Conservation (phyloP, 2,329 filamentous ascomycete species). For the Tolypocladium guangdongense region DNA sequence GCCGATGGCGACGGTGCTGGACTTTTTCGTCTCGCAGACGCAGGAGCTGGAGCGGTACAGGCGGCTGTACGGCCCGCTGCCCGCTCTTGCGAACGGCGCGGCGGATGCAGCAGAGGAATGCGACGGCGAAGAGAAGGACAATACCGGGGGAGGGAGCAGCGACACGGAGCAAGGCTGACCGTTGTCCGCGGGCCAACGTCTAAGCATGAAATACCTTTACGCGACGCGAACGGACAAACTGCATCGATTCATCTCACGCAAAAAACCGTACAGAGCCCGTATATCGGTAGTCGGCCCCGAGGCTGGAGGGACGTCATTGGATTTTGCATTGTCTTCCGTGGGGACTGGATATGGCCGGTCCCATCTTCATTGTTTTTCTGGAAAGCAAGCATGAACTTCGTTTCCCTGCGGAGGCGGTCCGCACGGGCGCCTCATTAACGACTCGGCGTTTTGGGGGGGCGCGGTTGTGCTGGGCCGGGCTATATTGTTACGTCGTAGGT, state of each 20-base stretch:
- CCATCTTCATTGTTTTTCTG: not conserved
- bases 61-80: slow-evolving; percentile 36
- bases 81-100: slow-evolving; percentile 3
- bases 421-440: not conserved
- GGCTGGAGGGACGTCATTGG: no score
- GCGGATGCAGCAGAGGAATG: slow-evolving; percentile 10
- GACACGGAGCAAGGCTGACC: slow-evolving; percentile 11
- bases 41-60: slow-evolving; percentile 54
- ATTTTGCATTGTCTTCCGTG: not conserved
- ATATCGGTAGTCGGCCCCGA: no score
- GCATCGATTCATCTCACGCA: no score
- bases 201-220: not conserved
- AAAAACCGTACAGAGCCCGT: no score
- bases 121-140: not conserved
- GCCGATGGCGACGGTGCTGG: slow-evolving; percentile 65
- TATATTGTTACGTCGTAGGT: not conserved
- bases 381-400: not conserved
- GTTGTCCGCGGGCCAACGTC: no score
- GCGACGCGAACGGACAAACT: not conserved
- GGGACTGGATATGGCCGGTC: not conserved
- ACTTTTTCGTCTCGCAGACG: slow-evolving; percentile 48
- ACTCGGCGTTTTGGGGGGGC: not conserved
- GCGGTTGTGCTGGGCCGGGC: not conserved
- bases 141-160: slow-evolving; percentile 3
- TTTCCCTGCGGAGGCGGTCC: not conserved